Percentiles rank a stretch among this genome's conserved stretches.
Evolutionary conservation across 768 basidiomycete species (phyloP).

Genomic region (Aureoboletus auriporus): DNA sequence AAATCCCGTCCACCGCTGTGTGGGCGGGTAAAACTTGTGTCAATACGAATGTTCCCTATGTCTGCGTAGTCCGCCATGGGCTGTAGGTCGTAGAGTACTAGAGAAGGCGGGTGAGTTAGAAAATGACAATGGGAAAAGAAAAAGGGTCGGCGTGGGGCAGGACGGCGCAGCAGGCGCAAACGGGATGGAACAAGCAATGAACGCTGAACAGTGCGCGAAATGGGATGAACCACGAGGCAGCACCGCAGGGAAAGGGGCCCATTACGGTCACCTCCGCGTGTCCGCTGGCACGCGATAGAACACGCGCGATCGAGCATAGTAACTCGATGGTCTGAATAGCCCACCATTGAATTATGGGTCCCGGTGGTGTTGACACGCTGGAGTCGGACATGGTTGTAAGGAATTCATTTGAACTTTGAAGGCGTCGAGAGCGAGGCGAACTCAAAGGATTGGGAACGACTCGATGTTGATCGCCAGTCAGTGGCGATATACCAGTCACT

Average conservation of each 20-base stretch:
- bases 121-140: not conserved
- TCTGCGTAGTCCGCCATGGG: constrained; percentile 27
- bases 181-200: constrained; percentile 20
- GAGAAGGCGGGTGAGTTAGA: not conserved
- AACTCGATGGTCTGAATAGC: not conserved
- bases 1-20: constrained; percentile 27
- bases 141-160: constrained; percentile 2
- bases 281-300: constrained; percentile 10
- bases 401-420: too few relatives aligned
- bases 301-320: not conserved
- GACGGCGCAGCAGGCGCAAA: constrained; percentile 22
- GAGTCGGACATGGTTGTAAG: too few relatives aligned
- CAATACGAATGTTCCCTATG: constrained; percentile 22
- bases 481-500: too few relatives aligned
- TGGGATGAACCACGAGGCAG: constrained; percentile 29
- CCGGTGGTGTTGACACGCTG: too few relatives aligned
- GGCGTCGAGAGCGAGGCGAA: too few relatives aligned
- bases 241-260: constrained; percentile 21
- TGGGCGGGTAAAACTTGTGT: constrained; percentile 28
- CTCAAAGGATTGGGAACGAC: too few relatives aligned
- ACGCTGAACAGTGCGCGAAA: constrained; percentile 11
- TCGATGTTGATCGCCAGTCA: too few relatives aligned
- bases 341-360: not conserved
- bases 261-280: constrained; percentile 13
- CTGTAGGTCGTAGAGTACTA: too few relatives aligned